Evolutionary conservation across 2,329 filamentous ascomycete species (phyloP), one percentile per base, ranked within the genome.

Genomic region (Apiospora hydei): DNA sequence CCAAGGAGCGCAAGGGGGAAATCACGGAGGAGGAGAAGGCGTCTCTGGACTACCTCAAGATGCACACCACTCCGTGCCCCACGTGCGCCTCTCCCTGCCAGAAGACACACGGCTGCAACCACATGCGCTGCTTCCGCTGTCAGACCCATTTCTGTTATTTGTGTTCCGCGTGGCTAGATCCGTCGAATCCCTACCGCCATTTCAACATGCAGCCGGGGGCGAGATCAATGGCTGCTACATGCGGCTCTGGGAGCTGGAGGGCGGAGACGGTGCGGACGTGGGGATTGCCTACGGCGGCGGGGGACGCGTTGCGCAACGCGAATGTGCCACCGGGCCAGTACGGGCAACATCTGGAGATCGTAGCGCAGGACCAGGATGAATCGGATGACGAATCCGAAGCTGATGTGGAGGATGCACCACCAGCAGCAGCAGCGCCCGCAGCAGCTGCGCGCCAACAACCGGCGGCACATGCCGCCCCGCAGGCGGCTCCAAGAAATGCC

Each of bases 111-210:
- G 96, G 96, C 51, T 99, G 96, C 86, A 98, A 98, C 82, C 95
- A 98, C 82, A 98, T 98, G 95, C 93, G 92, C 69, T 98, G 96
- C 83, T 94, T 92, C 81, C 91, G 94, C 75, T 99, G 96, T 85
- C 88, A 92, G 69, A 93, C 94, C 2, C 96, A 98, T 81, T 98
- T 98, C 81, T 99, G 96, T 84, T 98, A 98, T 77, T 88, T 98
- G 1, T 98, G 96, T 80, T 92, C 93, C 0, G 88, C 91, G n/a
- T 98, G 94, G 93, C 87, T 99, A 57, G 88, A 92, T 71, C 90
- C 93, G 0, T 86, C 84, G 24, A 96, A 98, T 76, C 95, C 95
- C 0, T 98, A 98, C 79, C 84, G 88, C 71, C 96, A 99, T 81
- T 99, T 95, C 84, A 98, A 98, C 79, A 87, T 90, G 41, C 83